Evolutionary conservation across 2,329 filamentous ascomycete species (phyloP).

Genomic region (Colletotrichum sp.): DNA sequence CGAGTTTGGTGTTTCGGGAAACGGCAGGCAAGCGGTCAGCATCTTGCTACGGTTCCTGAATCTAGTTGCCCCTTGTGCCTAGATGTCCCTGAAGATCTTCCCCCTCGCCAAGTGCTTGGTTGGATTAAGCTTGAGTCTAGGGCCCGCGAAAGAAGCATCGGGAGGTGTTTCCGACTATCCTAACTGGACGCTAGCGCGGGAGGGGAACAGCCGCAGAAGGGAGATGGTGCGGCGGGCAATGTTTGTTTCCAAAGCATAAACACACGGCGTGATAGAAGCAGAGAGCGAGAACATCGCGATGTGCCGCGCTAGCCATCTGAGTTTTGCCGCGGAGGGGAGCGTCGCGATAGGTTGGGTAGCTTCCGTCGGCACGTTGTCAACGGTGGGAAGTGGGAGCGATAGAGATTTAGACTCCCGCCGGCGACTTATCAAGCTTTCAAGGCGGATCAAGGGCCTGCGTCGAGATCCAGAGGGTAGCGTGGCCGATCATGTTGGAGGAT

Average conservation of each 20-base stretch:
- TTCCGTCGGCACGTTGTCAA: neutral
- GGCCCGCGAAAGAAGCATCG: neutral
- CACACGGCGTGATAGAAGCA: neutral
- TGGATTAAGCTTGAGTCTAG: neutral
- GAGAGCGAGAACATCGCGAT: neutral
- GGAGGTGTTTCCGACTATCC: neutral
- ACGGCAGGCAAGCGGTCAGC: neutral
- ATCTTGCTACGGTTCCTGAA: neutral
- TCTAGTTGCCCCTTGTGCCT: neutral
- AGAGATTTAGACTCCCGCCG: neutral
- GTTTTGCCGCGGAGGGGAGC: neutral
- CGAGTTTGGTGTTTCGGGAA: neutral
- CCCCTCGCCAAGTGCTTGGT: neutral
- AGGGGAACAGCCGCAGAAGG: neutral
- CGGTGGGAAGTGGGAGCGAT: neutral
- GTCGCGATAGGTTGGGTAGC: neutral
- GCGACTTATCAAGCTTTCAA: neutral
- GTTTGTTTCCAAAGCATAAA: conserved; percentile 3
- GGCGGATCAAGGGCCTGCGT: neutral
- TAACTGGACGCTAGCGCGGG: neutral
- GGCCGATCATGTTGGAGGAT: neutral
- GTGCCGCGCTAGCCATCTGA: neutral
- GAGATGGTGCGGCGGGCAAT: conserved; percentile 2
- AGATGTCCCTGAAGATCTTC: neutral
- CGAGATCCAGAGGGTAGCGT: neutral